Evolutionary conservation across 495 filamentous ascomycete genomes (phyloP), one percentile per base, ranked within the genome.

Genomic region (Aspergillus indologenus): DNA sequence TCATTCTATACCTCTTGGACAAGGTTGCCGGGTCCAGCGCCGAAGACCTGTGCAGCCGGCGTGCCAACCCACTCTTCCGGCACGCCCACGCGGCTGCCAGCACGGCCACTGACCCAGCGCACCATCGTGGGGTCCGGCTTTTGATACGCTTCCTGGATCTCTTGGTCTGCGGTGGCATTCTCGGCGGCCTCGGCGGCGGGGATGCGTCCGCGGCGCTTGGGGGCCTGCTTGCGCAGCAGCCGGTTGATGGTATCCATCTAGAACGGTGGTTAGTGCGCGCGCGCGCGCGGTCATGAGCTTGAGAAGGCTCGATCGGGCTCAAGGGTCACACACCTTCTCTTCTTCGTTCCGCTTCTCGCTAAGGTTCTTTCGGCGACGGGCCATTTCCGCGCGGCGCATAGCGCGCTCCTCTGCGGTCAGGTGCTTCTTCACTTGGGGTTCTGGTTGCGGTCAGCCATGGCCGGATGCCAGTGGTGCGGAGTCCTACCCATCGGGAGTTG

Each of bases 161-260:
- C 85, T 43, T 81, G 82, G 17, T 86, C 87, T 23, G 70, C 83
- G 44, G 71, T 74, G 17, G 75, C 80, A 26, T 70, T 66, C 50
- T 79, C 75, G 53, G 73, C 72, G 8, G 72, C 77, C 40, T 84
- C 80, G 5, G 70, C 78, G 11, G 77, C 78, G 8, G 75, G 69
- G 31, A 75, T 73, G 58, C 75, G 79, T 48, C 80, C 85, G 45
- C 80, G 87, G 61, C 80, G 87, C 73, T 97, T 98, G 20, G 93
- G 92, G 5, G 91, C 90, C 75, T 97, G 95, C 66, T 96, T 96
- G 72, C 92, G 91, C 53, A 98, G 85, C 24, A 98, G 85, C 54
- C 93, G 90, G 74, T 98, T 97, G 80, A 98, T 97, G 15, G 94
- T 98, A 71, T 97, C 93, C 88, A 96, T 96, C 92, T 73, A 51